A percentile compares a stretch with the other conserved stretches of the same genome.
These are phyloP conservation scores for Skeletonema costatum DNA, from an alignment of 108 stramenopile genomes.

Conservation along the genomic window DNA sequence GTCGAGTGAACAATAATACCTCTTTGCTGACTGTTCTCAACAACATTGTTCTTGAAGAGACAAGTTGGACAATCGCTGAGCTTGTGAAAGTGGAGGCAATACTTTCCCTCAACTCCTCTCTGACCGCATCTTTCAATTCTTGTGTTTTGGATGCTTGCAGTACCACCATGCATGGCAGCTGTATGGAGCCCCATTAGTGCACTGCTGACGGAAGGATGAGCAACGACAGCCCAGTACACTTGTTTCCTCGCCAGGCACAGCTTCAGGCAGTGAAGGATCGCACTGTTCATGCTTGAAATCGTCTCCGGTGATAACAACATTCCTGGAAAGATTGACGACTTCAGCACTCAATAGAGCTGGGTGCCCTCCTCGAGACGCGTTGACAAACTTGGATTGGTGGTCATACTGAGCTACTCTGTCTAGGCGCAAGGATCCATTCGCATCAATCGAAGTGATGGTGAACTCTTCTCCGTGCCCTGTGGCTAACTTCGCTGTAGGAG, in stretches of 20 bases:
- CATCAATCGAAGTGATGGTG: constrained; percentile 36
- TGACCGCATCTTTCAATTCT: constrained; percentile 67
- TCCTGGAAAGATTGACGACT: constrained; percentile 59
- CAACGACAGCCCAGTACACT: constrained; percentile 47
- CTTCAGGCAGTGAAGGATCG: constrained; percentile 47
- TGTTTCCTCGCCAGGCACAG: constrained; percentile 42
- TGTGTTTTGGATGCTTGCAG: constrained; percentile 42
- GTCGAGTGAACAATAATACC: constrained; percentile 68
- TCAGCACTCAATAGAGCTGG: constrained; percentile 53
- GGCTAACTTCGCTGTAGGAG: constrained; percentile 45
- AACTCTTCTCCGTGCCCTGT: constrained; percentile 53
- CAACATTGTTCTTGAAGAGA: constrained; percentile 55
- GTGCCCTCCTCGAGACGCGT: neutral
- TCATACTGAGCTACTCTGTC: constrained; percentile 25
- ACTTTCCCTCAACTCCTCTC: constrained; percentile 59
- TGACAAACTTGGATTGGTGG: constrained; percentile 43
- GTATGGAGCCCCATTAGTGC: constrained; percentile 66
- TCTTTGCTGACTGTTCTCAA: constrained; percentile 61
- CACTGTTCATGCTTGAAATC: constrained; percentile 55
- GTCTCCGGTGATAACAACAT: constrained; percentile 65
- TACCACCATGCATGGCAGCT: constrained; percentile 27
- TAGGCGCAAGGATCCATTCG: constrained; percentile 43
- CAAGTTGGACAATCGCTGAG: constrained; percentile 53
- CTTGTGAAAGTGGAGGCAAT: constrained; percentile 63
- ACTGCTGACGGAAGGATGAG: constrained; percentile 43